phyloP scores from a whole-genome alignment of 208 protist genomes.

The Leishmania tarentolae region DNA sequence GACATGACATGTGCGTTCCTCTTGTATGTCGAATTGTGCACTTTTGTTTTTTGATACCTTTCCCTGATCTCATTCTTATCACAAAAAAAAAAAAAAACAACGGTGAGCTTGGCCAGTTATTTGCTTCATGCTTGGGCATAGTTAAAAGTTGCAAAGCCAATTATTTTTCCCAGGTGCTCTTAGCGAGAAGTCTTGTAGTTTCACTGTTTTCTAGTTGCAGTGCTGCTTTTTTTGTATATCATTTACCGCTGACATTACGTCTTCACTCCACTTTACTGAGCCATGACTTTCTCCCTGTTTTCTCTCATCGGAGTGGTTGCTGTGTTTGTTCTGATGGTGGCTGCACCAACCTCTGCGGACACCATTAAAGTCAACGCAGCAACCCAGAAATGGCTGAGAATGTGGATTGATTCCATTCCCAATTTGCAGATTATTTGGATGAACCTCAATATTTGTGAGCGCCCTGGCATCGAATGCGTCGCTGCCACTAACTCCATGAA shows the following conservation, averaged over 20 bases:
- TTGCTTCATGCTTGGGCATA: background rate
- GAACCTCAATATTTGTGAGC: constrained; percentile 20
- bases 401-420: constrained; percentile 22
- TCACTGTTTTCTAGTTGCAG: background rate
- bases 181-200: background rate
- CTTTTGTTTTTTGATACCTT: background rate
- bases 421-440: constrained; percentile 29
- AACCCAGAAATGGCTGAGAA: constrained; percentile 4
- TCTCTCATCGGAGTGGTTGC: constrained; percentile 8
- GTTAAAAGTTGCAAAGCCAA: background rate
- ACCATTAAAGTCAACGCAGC: constrained; percentile 11
- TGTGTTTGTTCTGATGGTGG: constrained; percentile 9
- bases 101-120: background rate
- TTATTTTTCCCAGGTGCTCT: background rate
- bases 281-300: constrained; percentile 8
- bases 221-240: background rate
- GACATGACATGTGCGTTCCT: background rate
- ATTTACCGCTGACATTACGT: background rate
- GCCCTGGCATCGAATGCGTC: constrained; percentile 21
- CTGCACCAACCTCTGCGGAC: constrained; percentile 8
- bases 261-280: background rate
- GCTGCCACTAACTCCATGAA: constrained; percentile 6
- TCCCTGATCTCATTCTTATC: background rate
- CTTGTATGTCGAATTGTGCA: background rate
- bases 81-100: too few relatives aligned